These are phyloP conservation scores for Penicillium sp. DNA, from an alignment of 2,329 filamentous ascomycete genomes.

Conservation along the genomic window DNA sequence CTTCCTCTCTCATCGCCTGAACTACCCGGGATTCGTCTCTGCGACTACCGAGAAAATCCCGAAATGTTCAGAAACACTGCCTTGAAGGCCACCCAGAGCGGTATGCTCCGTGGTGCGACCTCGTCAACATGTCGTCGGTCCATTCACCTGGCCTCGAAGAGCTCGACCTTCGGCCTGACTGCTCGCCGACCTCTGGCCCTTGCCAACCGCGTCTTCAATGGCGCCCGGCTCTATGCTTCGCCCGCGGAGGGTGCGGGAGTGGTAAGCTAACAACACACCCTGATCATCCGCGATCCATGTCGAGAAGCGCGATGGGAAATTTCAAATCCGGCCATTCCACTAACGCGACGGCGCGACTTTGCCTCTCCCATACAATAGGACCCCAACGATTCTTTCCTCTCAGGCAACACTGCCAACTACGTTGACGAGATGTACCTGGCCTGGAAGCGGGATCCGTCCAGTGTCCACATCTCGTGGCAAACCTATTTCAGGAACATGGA, in stretches of 20 bases:
- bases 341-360: constrained; percentile 24
- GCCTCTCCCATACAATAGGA: constrained; percentile 49
- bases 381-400: constrained; percentile 91
- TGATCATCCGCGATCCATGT: constrained; percentile 7
- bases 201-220: constrained; percentile 34
- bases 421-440: constrained; percentile 99
- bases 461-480: constrained; percentile 97
- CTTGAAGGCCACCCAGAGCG: constrained; percentile 38
- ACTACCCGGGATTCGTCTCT: constrained; percentile 9
- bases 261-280: constrained; percentile 42
- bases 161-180: constrained; percentile 36
- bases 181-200: constrained; percentile 43
- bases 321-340: constrained; percentile 14
- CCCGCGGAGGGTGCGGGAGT: constrained; percentile 59
- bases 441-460: constrained; percentile 90
- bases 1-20: constrained; percentile 6
- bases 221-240: constrained; percentile 55
- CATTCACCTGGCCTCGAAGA: constrained; percentile 32
- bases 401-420: constrained; percentile 96
- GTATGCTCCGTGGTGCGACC: constrained; percentile 35
- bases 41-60: constrained; percentile 27
- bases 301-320: constrained; percentile 5
- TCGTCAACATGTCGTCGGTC: constrained; percentile 32
- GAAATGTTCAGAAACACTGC: constrained; percentile 40
- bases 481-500: constrained; percentile 99